Evolutionary conservation across 2,329 filamentous ascomycete genomes (phyloP), one percentile per base, ranked within the genome.

Genomic region (Atkinsonella hypoxylon): DNA sequence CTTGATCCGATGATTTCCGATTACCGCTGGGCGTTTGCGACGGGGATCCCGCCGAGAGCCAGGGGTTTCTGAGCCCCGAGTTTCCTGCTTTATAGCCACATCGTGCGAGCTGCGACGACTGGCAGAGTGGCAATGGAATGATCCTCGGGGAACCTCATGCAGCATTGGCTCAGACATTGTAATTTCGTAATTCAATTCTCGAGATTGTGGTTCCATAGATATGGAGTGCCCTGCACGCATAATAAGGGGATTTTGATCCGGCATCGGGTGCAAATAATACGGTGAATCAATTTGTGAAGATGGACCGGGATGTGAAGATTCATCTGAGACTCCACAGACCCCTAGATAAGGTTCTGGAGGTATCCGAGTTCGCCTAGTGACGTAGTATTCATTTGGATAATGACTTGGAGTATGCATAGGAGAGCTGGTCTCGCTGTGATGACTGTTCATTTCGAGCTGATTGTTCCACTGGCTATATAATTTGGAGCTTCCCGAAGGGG

Each of bases 401-500:
- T 64, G 59, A 13, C 66, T 58, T n/a, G 69, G 65, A 38, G 69
- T 60, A 30, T 67, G 57, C 65, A 76, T 70, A 7, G 74, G 71
- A n/a, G 73, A 74, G 20, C 67, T 67, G 18, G 68, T 62, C 49
- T 74, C 70, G 52, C 67, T 71, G 31, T 64, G 64, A 22, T 68
- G 62, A 47, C 68, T 62, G 54, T 65, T 67, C 49, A 75, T 62
- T 39, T 70, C 67, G 56, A 75, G 74, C 32, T 57, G 53, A 20
- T 66, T 51, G 54, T 59, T 59, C 67, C 70, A 76, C 32, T 64
- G 59, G 30, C 63, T 59, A 51, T 72, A 73, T 66, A 76, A 70
- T 49, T 67, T 72, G 52, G 72, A 69, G 34, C 68, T 70, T 41
- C 64, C 65, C n/a, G 74, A 71, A 42, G 75, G 73, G 10, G 72